Evolutionary conservation across 2,329 filamentous ascomycete genomes (phyloP).

Genomic region (Phyllosticta paracitricarpa): DNA sequence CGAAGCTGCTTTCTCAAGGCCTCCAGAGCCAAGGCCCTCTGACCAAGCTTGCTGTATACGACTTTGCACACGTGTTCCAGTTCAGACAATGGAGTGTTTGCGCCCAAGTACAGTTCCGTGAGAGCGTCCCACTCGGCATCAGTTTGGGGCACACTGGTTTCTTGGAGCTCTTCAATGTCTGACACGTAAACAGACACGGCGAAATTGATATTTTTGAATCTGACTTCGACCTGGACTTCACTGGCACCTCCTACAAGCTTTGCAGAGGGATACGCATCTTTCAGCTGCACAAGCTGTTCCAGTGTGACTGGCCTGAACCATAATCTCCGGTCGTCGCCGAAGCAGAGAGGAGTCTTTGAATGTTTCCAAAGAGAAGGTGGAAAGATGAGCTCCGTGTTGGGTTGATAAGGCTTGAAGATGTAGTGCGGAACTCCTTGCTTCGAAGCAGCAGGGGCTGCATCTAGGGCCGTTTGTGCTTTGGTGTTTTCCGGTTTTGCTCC

Average conservation of each 20-base stretch:
- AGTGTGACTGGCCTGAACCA: conserved; percentile 87
- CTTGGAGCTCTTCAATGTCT: conserved; percentile 79
- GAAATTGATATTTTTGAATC: conserved; percentile 90
- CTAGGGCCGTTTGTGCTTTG: conserved; percentile 32
- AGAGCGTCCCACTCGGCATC: conserved; percentile 20
- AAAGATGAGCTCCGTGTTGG: conserved; percentile 88
- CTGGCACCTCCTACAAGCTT: conserved; percentile 93
- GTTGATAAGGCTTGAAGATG: conserved; percentile 81
- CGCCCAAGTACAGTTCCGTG: conserved; percentile 61
- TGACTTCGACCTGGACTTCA: conserved; percentile 94
- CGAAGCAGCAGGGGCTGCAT: conserved; percentile 44
- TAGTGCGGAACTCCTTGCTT: conserved; percentile 39
- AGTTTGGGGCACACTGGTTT: conserved; percentile 30
- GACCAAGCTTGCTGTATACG: conserved; percentile 45
- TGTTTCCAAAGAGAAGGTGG: conserved; percentile 74
- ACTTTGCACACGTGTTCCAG: conserved; percentile 72
- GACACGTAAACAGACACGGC: conserved; percentile 82
- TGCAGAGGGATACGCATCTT: conserved; percentile 71
- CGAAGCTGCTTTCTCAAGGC: conserved; percentile 85
- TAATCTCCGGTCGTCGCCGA: conserved; percentile 85
- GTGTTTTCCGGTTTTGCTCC: conserved; percentile 36
- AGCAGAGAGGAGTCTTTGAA: conserved; percentile 66
- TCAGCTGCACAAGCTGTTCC: conserved; percentile 78
- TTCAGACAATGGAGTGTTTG: conserved; percentile 84
- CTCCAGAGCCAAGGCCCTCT: conserved; percentile 31